These are phyloP conservation scores for Solanum stenotomum DNA, from an alignment of 257 asterid genomes.

Conservation along the genomic window DNA sequence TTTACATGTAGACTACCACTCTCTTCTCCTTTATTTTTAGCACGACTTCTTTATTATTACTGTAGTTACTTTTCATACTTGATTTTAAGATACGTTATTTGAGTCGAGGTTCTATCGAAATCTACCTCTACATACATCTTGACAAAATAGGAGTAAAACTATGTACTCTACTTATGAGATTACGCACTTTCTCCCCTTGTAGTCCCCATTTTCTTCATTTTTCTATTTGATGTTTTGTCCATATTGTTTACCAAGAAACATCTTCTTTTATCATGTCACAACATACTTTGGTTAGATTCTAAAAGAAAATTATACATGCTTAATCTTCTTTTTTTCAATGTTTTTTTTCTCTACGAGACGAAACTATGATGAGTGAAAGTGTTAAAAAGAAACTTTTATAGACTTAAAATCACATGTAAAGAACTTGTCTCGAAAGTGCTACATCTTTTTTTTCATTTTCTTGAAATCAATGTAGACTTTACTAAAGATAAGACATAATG, in stretches of 20 bases:
- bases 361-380: neutral
- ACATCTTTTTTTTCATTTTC: too few relatives aligned
- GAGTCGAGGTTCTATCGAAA: neutral
- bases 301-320: neutral
- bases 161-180: too few relatives aligned
- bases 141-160: too few relatives aligned
- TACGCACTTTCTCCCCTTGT: neutral
- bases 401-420: neutral
- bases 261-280: neutral
- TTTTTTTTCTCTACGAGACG: neutral
- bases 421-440: neutral
- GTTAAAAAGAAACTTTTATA: neutral
- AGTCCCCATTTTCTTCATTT: neutral
- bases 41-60: neutral
- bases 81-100: too few relatives aligned
- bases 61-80: neutral
- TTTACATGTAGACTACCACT: neutral
- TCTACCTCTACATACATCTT: too few relatives aligned
- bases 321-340: neutral
- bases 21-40: neutral
- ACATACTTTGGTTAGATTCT: neutral
- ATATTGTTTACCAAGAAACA: neutral
- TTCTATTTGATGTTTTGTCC: neutral
- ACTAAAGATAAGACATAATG: too few relatives aligned
- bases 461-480: neutral